Evolutionary conservation across 371 early-diverging fungal species (phyloP), one percentile per base, ranked within the genome.

Genomic region (Mucor piriformis): DNA sequence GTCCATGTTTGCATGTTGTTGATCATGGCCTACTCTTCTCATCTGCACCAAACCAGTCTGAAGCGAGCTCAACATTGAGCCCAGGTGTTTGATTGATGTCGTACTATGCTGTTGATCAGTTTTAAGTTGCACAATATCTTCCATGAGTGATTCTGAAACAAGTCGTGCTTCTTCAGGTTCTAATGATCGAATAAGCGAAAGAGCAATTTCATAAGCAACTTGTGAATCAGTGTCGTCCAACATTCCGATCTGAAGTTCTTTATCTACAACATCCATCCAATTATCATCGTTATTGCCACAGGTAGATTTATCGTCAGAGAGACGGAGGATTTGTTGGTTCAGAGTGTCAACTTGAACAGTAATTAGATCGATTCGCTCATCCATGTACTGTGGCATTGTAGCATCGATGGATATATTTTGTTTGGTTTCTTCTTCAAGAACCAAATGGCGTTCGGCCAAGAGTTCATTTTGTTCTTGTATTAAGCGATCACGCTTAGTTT

Each of bases 291-390:
- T 49, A 27, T 57, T 53, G 13, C 48, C 53, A 3, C 15, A 23
- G 20, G 16, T 24, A 43, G 29, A 32, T 38, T 55, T 54, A 34
- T 54, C 56, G 10, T 21, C 20, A 25, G 43, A 16, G 23, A 52
- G 38, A 13, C 34, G 49, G 2, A 27, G 18, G 0, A 70, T 53
- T 12, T 71, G 66, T 15, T 68, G 61, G 8, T 61, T 58, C 3
- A 72, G 35, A 6, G 52, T 55, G 34, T 75, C 71, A 6, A 73
- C 23, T 24, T 73, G 59, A 3, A 66, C 11, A 7, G 71, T 75
- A 12, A 75, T 73, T 5, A 59, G 29, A 42, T 70, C 86, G 27
- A 95, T 81, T 4, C 92, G 87, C 42, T 92, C 93, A 57, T 92
- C 91, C 89, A 92, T 89, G 69, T 91, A 89, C 34, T 74, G 74